phyloP scores from a whole-genome alignment of 306 rosid species.

The Inga oerstediana region DNA sequence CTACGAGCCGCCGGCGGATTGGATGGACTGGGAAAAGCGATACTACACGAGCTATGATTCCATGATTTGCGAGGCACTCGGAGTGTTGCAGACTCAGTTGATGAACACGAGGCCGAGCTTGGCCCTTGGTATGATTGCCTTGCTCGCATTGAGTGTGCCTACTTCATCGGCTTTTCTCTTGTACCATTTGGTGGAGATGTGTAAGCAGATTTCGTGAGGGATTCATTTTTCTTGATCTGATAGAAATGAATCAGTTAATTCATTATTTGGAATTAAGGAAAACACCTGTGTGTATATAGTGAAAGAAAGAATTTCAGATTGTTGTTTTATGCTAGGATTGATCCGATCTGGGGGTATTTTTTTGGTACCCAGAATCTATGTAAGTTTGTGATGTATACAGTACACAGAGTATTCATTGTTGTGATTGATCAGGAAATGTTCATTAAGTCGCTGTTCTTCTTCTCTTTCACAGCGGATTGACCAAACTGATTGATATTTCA shows the following conservation, averaged over 20 bases:
- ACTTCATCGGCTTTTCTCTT: background rate
- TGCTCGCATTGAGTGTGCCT: background rate
- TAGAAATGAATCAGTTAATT: background rate
- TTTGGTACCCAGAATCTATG: background rate
- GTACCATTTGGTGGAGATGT: background rate
- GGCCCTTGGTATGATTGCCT: background rate
- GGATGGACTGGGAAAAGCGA: conserved; percentile 75
- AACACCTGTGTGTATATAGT: background rate
- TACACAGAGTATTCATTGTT: background rate
- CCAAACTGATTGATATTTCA: background rate
- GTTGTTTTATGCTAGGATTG: background rate
- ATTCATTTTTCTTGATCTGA: background rate
- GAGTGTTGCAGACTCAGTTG: background rate
- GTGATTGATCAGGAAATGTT: background rate
- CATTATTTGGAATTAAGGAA: background rate
- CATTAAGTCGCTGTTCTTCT: background rate
- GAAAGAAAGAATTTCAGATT: background rate
- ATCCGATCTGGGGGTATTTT: background rate
- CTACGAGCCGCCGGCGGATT: conserved; percentile 65
- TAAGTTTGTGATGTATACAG: background rate
- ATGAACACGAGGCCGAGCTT: conserved; percentile 20
- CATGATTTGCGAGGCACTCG: background rate
- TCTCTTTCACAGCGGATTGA: background rate
- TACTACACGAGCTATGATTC: conserved; percentile 41
- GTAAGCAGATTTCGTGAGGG: background rate